phyloP scores from a whole-genome alignment of 768 basidiomycete species.

The Suillus fuscotomentosus region DNA sequence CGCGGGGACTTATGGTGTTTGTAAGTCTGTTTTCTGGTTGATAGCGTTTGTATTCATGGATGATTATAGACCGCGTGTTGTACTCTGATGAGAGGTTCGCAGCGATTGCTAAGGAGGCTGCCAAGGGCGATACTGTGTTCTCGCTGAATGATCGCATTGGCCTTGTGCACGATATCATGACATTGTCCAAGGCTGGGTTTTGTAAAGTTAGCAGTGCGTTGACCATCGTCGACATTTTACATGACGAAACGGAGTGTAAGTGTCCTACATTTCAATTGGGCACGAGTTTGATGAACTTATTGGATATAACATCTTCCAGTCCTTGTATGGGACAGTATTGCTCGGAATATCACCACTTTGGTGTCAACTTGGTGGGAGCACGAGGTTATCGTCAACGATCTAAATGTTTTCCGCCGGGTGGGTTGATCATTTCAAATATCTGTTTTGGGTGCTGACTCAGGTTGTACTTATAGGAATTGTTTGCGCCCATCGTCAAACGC shows the following conservation, averaged over 20 bases:
- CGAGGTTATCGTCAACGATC: conserved; percentile 43
- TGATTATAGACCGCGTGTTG: conserved; percentile 68
- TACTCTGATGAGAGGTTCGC: conserved; percentile 80
- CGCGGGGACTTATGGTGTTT: conserved; percentile 85
- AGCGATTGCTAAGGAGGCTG: conserved; percentile 78
- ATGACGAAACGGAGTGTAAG: conserved; percentile 76
- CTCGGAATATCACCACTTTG: conserved; percentile 52
- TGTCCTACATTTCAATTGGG: conserved; percentile 8
- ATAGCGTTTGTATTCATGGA: conserved; percentile 5
- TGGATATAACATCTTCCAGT: conserved; percentile 40
- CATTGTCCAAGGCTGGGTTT: conserved; percentile 80
- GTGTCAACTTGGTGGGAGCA: conserved; percentile 84
- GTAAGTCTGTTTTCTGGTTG: conserved; percentile 43
- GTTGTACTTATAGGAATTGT: conserved; percentile 45
- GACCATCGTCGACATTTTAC: conserved; percentile 65
- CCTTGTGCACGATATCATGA: conserved; percentile 78
- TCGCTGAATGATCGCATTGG: conserved; percentile 87
- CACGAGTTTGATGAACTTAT: conserved; percentile 6
- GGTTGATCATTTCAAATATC: conserved; percentile 18
- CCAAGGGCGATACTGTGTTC: conserved; percentile 63
- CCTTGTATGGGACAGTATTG: conserved; percentile 78
- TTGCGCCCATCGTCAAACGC: conserved; percentile 72
- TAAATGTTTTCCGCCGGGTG: conserved; percentile 65
- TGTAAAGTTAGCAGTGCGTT: conserved; percentile 75
- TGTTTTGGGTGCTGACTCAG: not conserved